These are phyloP conservation scores for Phylloporus arenicola DNA, from an alignment of 768 basidiomycete genomes.

Conservation along the genomic window DNA sequence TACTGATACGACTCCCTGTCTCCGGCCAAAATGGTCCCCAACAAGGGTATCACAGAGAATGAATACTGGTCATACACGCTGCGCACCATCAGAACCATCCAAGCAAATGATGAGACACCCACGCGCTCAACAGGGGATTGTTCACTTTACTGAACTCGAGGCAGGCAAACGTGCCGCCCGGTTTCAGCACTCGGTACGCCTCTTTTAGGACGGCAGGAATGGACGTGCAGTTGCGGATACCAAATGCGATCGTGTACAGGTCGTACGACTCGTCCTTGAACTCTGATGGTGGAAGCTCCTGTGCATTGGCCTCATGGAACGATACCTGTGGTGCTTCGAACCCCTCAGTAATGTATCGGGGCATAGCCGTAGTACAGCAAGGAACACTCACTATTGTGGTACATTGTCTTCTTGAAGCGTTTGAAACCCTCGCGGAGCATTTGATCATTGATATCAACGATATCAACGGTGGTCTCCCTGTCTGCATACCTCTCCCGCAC, in stretches of 20 bases:
- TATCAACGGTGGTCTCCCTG: conserved; percentile 80
- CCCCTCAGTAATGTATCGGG: conserved; percentile 1
- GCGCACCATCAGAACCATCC: conserved; percentile 6
- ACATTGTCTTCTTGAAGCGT: conserved; percentile 95
- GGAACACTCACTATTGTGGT: conserved; percentile 77
- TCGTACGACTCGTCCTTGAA: conserved; percentile 86
- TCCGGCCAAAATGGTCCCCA: conserved; percentile 95
- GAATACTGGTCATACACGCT: conserved; percentile 95
- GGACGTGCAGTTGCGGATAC: conserved; percentile 95
- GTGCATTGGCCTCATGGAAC: conserved; percentile 92
- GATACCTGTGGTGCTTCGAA: conserved; percentile 80
- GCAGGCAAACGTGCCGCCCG: conserved; percentile 92
- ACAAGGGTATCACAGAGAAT: conserved; percentile 88
- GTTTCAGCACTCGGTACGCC: conserved; percentile 91
- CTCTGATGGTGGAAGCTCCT: conserved; percentile 56
- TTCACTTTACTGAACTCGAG: conserved; percentile 93
- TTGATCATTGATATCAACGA: conserved; percentile 91
- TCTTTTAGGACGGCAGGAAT: conserved; percentile 82
- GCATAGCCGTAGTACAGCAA: neutral
- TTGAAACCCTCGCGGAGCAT: conserved; percentile 92
- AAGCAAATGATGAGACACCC: conserved; percentile 31
- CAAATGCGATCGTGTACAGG: conserved; percentile 97
- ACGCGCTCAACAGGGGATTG: conserved; percentile 84
- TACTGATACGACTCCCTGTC: conserved; percentile 97
- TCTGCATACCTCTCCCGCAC: conserved; percentile 86